A percentile compares a stretch with the other conserved stretches of the same genome.
Conservation (phyloP, 768 basidiomycete genomes). For the Kwoniella sp. region DNA sequence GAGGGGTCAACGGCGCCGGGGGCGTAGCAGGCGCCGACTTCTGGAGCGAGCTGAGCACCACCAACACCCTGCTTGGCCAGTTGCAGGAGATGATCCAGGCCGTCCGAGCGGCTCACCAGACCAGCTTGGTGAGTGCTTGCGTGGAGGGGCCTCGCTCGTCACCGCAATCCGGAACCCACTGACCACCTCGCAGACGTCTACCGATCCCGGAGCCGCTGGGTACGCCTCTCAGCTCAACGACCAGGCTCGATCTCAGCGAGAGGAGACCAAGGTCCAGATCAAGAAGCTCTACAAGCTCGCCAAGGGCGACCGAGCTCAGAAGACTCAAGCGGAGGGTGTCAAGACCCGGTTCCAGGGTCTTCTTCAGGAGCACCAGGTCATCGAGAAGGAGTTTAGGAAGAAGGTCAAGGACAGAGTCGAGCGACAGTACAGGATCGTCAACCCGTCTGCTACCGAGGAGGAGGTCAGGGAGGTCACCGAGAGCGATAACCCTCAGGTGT, state of each 20-base stretch:
- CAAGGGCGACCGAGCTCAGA: conserved; percentile 49
- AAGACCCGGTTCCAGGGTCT: conserved; percentile 53
- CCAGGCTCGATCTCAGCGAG: conserved; percentile 46
- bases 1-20: conserved; percentile 15
- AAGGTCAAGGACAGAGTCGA: conserved; percentile 54
- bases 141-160: neutral
- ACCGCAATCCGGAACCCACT: neutral
- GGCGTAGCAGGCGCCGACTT: conserved; percentile 35
- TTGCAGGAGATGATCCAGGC: conserved; percentile 49
- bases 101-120: conserved; percentile 43
- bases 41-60: conserved; percentile 39
- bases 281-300: conserved; percentile 51
- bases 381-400: conserved; percentile 54
- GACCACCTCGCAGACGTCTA: conserved; percentile 62
- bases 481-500: conserved; percentile 67
- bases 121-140: conserved; percentile 37
- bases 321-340: conserved; percentile 50
- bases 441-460: conserved; percentile 77
- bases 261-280: conserved; percentile 51
- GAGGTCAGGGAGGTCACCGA: conserved; percentile 71
- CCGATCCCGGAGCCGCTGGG: conserved; percentile 54
- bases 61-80: conserved; percentile 33
- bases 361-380: conserved; percentile 53
- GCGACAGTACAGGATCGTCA: conserved; percentile 57
- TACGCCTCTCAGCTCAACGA: conserved; percentile 44